Evolutionary conservation across 1,139 yeast genomes (phyloP), one percentile per base, ranked within the genome.

Genomic region (Meyerozyma athensensis): DNA sequence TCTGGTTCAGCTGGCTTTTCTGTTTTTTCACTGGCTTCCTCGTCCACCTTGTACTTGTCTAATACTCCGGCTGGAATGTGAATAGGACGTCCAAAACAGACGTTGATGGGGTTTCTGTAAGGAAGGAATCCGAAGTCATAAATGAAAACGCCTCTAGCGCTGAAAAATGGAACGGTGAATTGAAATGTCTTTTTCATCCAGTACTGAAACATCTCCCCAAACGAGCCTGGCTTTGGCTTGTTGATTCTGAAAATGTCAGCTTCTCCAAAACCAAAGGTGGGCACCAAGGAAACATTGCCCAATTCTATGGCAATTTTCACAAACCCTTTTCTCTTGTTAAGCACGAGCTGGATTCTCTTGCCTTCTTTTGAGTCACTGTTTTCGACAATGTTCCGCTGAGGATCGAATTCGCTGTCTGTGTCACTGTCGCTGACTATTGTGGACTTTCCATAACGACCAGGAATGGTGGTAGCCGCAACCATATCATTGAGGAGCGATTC

Each of bases 41-140:
- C 32, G 32, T 39, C 18, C 14, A 47, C 43, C 37, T 51, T 51
- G 42, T 63, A 63, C 1, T 64, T 65, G 33, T 55, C 58, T 26
- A 68, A 43, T n/a, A 58, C 52, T 14, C 63, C 62, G 4, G 56
- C 50, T 2, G 90, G 87, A 4, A 90, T 76, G 28, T 75, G 68
- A 16, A 92, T 84, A 2, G 98, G 97, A 30, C 66, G 66, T 0
- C 98, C 98, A 33, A 85, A 77, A 26, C 86, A 87, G 18, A 90
- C 74, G 47, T 86, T 74, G 39, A 92, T 83, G 1, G 90, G 87
- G 41, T 81, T 75, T 46, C 97, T 70, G 57, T 77, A 90, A 1
- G 98, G 97, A 44, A 94, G 63, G 30, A 92, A 65, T 0, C 98
- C 98, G 62, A 86, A 86, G 55, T 90, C 96, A 53, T 90, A 86